Evolutionary conservation across 768 basidiomycete species (phyloP).

Genomic region (Lactarius vividus): DNA sequence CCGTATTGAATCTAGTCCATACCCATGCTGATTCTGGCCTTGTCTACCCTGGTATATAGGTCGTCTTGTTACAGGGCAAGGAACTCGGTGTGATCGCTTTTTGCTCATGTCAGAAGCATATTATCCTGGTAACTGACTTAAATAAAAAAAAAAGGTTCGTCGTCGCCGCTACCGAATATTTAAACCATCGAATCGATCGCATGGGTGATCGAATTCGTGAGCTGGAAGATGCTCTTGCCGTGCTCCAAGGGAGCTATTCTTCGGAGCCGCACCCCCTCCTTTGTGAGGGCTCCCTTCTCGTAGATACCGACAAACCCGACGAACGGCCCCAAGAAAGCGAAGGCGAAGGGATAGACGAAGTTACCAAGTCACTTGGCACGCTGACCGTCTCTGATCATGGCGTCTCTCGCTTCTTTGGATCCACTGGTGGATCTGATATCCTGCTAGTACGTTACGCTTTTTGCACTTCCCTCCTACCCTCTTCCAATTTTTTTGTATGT

Average conservation of each 20-base stretch:
- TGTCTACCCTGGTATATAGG: constrained; percentile 37
- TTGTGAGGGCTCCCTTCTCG: constrained; percentile 49
- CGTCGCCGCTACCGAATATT: constrained; percentile 60
- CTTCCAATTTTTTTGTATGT: neutral
- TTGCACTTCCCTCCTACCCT: neutral
- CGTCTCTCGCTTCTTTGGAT: constrained; percentile 70
- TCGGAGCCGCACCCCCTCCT: constrained; percentile 59
- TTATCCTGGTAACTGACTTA: neutral
- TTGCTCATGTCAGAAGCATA: neutral
- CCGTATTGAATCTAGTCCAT: constrained; percentile 25
- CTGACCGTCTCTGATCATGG: constrained; percentile 69
- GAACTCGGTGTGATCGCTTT: constrained; percentile 50
- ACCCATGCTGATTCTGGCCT: neutral
- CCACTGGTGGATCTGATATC: constrained; percentile 66
- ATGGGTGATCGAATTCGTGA: constrained; percentile 69
- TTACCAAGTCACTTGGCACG: constrained; percentile 61
- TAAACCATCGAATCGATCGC: constrained; percentile 62
- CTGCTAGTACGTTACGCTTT: constrained; percentile 13
- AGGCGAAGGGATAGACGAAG: constrained; percentile 29
- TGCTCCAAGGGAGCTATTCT: constrained; percentile 55
- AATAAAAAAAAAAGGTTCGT: constrained; percentile 52
- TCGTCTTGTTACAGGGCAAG: constrained; percentile 75
- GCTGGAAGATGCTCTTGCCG: constrained; percentile 64
- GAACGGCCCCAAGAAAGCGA: constrained; percentile 41
- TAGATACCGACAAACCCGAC: constrained; percentile 52